These are phyloP conservation scores for Spatholobus suberectus DNA, from an alignment of 306 rosid species.

Conservation along the genomic window DNA sequence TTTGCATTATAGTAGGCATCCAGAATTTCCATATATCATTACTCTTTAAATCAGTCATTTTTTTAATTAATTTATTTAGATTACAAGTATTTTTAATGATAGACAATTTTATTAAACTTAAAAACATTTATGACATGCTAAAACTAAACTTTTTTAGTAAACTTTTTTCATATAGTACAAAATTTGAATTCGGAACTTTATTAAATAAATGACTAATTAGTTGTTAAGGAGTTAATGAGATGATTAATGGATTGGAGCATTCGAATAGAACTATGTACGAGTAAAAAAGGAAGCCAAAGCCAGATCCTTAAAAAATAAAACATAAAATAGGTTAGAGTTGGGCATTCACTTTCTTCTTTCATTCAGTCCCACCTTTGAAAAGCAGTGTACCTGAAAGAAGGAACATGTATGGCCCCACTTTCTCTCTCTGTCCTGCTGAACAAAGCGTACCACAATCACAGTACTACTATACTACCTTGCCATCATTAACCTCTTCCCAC, in stretches of 20 bases:
- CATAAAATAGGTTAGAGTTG: constrained; percentile 18
- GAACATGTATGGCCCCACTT: constrained; percentile 59
- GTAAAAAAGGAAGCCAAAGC: too few species aligned
- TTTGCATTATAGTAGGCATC: too few species aligned
- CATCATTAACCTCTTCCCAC: constrained; percentile 27
- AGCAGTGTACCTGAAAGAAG: constrained; percentile 72
- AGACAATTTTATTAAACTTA: not conserved
- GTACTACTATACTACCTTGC: not conserved
- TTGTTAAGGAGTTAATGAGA: not conserved
- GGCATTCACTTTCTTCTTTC: constrained; percentile 31
- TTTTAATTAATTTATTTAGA: too few species aligned
- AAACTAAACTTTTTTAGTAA: not conserved
- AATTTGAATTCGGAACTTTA: not conserved
- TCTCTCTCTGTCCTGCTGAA: constrained; percentile 31
- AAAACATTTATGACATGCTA: not conserved
- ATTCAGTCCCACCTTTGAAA: constrained; percentile 51
- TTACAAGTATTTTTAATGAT: not conserved
- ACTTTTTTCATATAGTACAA: not conserved
- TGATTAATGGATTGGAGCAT: not conserved
- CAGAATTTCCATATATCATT: too few species aligned
- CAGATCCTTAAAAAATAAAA: not conserved
- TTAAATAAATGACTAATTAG: not conserved
- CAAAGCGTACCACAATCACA: constrained; percentile 47
- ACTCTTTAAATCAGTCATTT: too few species aligned
- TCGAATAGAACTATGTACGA: not conserved